Base-by-base conservation (phyloP, 2,329 filamentous ascomycete genomes). In the Ophiostoma novo-ulmi region DNA sequence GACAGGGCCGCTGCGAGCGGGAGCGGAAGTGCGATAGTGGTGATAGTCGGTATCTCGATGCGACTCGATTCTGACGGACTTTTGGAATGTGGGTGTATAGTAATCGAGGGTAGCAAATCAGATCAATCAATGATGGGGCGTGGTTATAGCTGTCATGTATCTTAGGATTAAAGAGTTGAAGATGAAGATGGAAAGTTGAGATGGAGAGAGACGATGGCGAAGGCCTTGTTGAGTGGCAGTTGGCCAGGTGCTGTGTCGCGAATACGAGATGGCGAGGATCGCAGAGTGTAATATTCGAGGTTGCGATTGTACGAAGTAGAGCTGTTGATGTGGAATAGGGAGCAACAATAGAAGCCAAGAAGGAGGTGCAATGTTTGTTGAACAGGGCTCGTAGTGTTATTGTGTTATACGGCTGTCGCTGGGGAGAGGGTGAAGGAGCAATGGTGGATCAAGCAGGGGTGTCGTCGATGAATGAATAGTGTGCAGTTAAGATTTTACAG, bases 1-100 rank as follows among this genome's bases (percentile, higher is more conserved):
- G 36, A 63, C 66, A 35, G 64, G 68, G 69, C 64, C 70, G 70
- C 58, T 69, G 70, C 70, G 70, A 71, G 58, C 58, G 70, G 70
- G 65, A 38, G 39, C 66, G 38, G 69, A 38, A 20, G 58, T 31
- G 31, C 31, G 48, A 39, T 20, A 39, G 22, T n/a, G 61, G 63
- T 39, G 64, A 55, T 6, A 26, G 61, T 35, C 61, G 44, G 38
- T 48, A 58, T 26, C 8, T 26, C 58, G 38, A 52, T 63, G 17
- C 6, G 55, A 52, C 61, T 52, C 26, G 69, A 22, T 38, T 26
- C 14, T 17, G 68, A 31, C 13, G 20, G 1, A n/a, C 36, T 39
- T 26, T n/a, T 14, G n/a, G 20, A 58, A 58, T 26, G n/a, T 10
- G 22, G 13, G 44, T 6, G n/a, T 22, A 58, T 58, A 26, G 22